Evolutionary conservation across 1,139 yeast genomes (phyloP), one percentile per base, ranked within the genome.

Genomic region (Insectozyma bohioensis): DNA sequence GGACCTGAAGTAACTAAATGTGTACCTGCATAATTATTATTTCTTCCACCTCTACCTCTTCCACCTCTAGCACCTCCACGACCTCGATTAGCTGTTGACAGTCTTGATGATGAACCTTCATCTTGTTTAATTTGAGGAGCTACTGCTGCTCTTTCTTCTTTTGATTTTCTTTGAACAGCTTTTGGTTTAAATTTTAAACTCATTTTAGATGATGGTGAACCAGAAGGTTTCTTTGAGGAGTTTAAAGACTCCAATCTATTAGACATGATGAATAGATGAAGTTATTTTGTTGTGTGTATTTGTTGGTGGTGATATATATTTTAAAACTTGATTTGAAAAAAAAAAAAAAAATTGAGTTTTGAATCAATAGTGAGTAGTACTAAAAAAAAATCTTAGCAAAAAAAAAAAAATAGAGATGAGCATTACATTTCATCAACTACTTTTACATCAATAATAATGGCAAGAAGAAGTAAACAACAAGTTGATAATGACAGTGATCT

Each of bases 101-200:
- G 48, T 41, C 52, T 40, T 20, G 46, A 39, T 2, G 50, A 41
- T 4, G 46, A 46, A 10, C 43, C 50, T 39, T 64, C 70, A n/a
- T n/a, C n/a, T 12, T 61, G 58, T 39, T 77, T 73, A 31, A 74
- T 61, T 40, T 69, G 67, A 1, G 88, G 86, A 0, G 88, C 88
- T 24, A 78, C 77, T 27, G 82, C 79, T 18, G 79, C 94, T 53
- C 96, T 67, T 49, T 86, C 96, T 48, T 85, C 92, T 46, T 85
- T 82, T 13, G 87, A 64, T 52, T 86, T 78, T 57, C 97, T 68
- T 2, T 85, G 86, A 25, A 87, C 95, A 2, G 70, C 81, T 54
- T 87, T 87, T 1, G 96, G 96, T 51, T 80, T 76, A 58, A 87
- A 87, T 56, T 82, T 80, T 33, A 75, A 65, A 18, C 70, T 67